A percentile compares a stretch with the other conserved stretches of the same genome.
These are phyloP conservation scores for Lachnellula occidentalis DNA, from an alignment of 2,329 filamentous ascomycete genomes.

Conservation along the genomic window DNA sequence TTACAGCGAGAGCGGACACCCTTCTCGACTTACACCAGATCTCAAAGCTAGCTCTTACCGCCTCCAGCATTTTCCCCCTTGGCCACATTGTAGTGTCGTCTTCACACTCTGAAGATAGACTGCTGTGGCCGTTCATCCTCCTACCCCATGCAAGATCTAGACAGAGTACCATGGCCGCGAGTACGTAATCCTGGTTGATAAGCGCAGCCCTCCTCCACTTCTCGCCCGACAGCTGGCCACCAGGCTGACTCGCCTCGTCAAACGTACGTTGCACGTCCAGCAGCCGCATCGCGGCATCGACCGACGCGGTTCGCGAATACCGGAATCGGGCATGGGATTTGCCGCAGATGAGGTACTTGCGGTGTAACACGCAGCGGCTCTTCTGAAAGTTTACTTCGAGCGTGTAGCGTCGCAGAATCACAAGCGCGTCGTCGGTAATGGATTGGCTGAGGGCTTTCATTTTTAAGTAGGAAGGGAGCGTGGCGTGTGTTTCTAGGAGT, in stretches of 20 bases:
- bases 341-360: conserved; percentile 11
- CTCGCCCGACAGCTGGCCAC: conserved; percentile 45
- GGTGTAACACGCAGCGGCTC: conserved; percentile 15
- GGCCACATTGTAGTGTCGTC: conserved; percentile 7
- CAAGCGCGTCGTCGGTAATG: conserved; percentile 6
- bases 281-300: conserved; percentile 43
- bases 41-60: conserved; percentile 5
- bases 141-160: conserved; percentile 29
- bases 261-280: conserved; percentile 43
- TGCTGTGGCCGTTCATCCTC: background rate
- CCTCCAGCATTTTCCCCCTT: conserved; percentile 4
- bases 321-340: conserved; percentile 32
- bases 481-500: conserved; percentile 40
- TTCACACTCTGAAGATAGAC: background rate
- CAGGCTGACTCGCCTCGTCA: conserved; percentile 44
- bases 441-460: conserved; percentile 32
- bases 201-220: conserved; percentile 52
- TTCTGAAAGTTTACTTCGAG: conserved; percentile 14
- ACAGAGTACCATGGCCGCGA: conserved; percentile 55
- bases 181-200: conserved; percentile 53
- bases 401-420: conserved; percentile 9
- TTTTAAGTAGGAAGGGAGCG: conserved; percentile 38
- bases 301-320: conserved; percentile 46
- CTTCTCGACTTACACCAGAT: conserved; percentile 10
- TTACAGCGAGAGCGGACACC: conserved; percentile 4